Evolutionary conservation across 2,329 filamentous ascomycete species (phyloP).

Genomic region (Colletotrichum siamense): DNA sequence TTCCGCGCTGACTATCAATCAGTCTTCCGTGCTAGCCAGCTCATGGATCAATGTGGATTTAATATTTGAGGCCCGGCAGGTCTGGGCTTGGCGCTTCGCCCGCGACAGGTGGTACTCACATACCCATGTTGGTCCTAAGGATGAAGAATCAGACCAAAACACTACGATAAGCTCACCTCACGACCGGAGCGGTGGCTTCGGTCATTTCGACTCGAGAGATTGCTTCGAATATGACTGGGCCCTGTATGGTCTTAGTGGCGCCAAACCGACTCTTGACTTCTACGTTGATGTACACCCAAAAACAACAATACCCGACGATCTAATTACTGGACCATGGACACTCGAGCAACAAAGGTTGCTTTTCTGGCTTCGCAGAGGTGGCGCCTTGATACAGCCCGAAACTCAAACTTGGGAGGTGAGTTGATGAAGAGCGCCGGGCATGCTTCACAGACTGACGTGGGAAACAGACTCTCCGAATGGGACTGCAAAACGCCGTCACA

Average conservation of each 20-base stretch:
- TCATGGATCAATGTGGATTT: constrained; percentile 51
- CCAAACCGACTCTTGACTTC: constrained; percentile 6
- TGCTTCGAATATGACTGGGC: constrained; percentile 43
- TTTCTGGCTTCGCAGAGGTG: constrained; percentile 51
- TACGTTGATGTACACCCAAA: constrained; percentile 42
- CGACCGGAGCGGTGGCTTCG: constrained; percentile 26
- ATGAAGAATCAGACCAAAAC: constrained; percentile 19
- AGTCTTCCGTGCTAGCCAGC: constrained; percentile 49
- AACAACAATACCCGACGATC: constrained; percentile 42
- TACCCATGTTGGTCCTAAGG: constrained; percentile 3
- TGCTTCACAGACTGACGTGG: neutral
- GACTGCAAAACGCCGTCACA: constrained; percentile 12
- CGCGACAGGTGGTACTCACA: constrained; percentile 39
- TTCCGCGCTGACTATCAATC: neutral
- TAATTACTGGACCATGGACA: constrained; percentile 49
- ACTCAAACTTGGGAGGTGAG: constrained; percentile 44
- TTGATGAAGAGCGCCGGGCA: neutral
- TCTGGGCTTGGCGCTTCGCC: constrained; percentile 48
- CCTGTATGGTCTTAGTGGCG: neutral
- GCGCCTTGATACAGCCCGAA: constrained; percentile 34
- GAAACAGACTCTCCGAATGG: constrained; percentile 1
- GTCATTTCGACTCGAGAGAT: constrained; percentile 35
- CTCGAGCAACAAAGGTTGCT: constrained; percentile 43
- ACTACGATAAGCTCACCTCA: constrained; percentile 18
- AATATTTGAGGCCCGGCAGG: constrained; percentile 52